phyloP scores from a whole-genome alignment of 177 flowering plant species.

The Vitis hybrid region DNA sequence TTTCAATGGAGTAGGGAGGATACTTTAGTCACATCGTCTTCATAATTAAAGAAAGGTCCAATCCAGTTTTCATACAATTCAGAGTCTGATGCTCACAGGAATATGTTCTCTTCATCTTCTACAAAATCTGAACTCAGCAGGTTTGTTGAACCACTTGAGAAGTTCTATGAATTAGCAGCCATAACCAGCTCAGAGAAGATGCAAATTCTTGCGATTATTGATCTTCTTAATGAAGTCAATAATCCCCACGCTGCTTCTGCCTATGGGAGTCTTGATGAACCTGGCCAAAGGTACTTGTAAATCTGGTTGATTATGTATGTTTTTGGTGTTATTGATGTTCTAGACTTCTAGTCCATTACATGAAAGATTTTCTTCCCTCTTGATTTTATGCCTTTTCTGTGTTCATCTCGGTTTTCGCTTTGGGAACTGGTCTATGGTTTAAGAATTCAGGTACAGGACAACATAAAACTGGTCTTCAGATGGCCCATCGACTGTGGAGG shows the following conservation, averaged over 20 bases:
- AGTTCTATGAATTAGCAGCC: conserved; percentile 29
- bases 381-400: background rate
- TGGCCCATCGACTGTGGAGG: too few species aligned
- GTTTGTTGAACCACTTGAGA: conserved; percentile 54
- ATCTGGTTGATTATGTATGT: conserved; percentile 6
- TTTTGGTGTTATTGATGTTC: background rate
- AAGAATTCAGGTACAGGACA: background rate
- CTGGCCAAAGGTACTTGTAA: conserved; percentile 78
- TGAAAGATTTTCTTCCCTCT: background rate
- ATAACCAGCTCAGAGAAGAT: conserved; percentile 46
- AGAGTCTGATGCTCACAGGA: conserved; percentile 25
- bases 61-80: conserved; percentile 22
- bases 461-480: background rate
- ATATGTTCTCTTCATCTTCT: conserved; percentile 26
- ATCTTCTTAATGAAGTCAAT: conserved; percentile 76
- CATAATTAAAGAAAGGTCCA: background rate
- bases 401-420: too few species aligned
- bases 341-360: background rate
- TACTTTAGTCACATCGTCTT: too few species aligned
- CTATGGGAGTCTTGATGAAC: conserved; percentile 85
- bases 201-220: conserved; percentile 61
- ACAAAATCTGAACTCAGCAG: conserved; percentile 45
- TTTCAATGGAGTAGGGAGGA: too few species aligned
- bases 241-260: conserved; percentile 50
- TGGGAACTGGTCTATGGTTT: background rate